Percentiles rank a stretch among this genome's conserved stretches.
phyloP scores from a whole-genome alignment of 1,284 basidiomycete species.

The Veloporphyrellus conicus region DNA sequence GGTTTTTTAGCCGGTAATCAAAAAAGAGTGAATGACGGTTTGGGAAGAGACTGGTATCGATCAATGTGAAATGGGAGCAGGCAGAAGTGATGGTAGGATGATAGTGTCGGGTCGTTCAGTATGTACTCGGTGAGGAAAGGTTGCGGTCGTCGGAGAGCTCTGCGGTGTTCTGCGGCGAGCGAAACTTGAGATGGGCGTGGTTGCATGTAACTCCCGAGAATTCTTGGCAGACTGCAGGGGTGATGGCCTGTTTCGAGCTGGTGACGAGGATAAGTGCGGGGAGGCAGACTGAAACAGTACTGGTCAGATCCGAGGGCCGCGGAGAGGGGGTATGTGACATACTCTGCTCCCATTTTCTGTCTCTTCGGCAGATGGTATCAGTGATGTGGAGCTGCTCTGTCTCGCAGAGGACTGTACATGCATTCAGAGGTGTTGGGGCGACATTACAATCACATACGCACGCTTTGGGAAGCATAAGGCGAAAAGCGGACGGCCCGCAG shows the following conservation, averaged over 20 bases:
- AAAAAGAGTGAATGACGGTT: not conserved
- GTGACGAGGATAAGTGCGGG: conserved; percentile 44
- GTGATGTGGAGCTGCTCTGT: conserved; percentile 23
- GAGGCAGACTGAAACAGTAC: conserved; percentile 38
- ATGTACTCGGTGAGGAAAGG: conserved; percentile 44
- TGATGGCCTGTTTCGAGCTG: conserved; percentile 31
- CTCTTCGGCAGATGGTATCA: conserved; percentile 23
- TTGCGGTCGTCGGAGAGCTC: conserved; percentile 63
- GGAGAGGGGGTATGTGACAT: conserved; percentile 14
- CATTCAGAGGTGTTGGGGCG: conserved; percentile 4
- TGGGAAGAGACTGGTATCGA: not conserved
- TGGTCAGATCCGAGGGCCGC: conserved; percentile 13
- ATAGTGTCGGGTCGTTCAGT: conserved; percentile 37
- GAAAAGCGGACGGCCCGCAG: conserved; percentile 52
- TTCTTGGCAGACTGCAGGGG: conserved; percentile 29
- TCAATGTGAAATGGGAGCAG: conserved; percentile 28
- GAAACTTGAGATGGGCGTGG: conserved; percentile 71
- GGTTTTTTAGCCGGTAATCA: not conserved
- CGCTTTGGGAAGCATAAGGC: conserved; percentile 56
- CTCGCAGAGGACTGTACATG: conserved; percentile 21
- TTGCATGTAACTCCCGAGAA: conserved; percentile 38
- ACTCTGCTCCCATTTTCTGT: conserved; percentile 25
- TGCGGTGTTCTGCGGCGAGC: conserved; percentile 72
- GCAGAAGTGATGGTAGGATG: conserved; percentile 26
- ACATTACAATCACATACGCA: conserved; percentile 36